Evolutionary conservation across 495 filamentous ascomycete species (phyloP), one percentile per base, ranked within the genome.

Genomic region (Neurospora sp.): DNA sequence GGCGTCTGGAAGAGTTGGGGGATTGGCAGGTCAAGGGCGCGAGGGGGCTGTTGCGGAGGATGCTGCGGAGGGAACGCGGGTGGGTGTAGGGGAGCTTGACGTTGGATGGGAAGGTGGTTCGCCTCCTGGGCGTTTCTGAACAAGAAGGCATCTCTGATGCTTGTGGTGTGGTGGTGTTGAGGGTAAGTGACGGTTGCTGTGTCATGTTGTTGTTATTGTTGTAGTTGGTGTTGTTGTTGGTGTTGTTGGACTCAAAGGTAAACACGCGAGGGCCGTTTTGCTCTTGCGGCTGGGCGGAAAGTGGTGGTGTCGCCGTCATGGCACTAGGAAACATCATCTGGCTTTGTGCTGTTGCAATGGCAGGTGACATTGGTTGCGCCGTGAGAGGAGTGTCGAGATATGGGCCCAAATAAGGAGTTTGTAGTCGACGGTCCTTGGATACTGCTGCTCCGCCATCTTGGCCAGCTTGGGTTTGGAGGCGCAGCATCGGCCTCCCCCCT

Each of bases 11-110:
- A 0, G 87, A 86, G 14, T 78, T 78, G 12, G 86, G 86, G 39
- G 85, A 84, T 46, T 72, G 76, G 7, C 83, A 80, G 72, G 73
- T 84, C 14, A 81, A 78, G 41, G 82, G 88, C 74, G 86, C 87
- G 12, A 90, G 79, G 2, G 91, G 91, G 10, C 91, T 93, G 83
- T 94, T 94, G 78, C 91, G 90, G 39, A 94, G 84, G 79, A 94
- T 94, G 80, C 90, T 92, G 74, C 88, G 89, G 8, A 93, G 85
- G 8, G 87, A 87, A 20, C 89, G 85, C 3, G 91, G 88, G 14
- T 89, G 87, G 48, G 87, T 90, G 79, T 94, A 94, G 18, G 92
- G 90, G 35, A 85, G 80, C 46, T 76, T 76, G 16, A 69, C 39
- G 38, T 72, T 40, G 27, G 74, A 71, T 3, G 80, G 77, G 54